Percentiles rank a stretch among this genome's conserved stretches.
Evolutionary conservation across 306 rosid genomes (phyloP).

Genomic region (Rosa rugosa): DNA sequence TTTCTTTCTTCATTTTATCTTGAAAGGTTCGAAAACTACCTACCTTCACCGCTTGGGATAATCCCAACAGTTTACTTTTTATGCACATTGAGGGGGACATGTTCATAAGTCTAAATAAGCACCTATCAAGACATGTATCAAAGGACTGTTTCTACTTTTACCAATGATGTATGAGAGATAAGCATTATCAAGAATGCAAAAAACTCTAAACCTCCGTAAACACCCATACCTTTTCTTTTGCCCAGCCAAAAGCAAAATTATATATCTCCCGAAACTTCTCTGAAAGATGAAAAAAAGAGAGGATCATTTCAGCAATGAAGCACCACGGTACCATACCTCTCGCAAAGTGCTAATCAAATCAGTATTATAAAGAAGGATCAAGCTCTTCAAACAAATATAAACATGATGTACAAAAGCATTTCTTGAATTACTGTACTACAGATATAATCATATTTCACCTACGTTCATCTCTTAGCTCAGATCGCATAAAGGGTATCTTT

Average conservation of each 20-base stretch:
- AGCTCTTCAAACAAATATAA: not conserved
- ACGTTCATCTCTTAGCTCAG: slow-evolving; percentile 97
- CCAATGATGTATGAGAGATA: not conserved
- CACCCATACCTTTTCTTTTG: slow-evolving; percentile 85
- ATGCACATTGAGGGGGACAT: not conserved
- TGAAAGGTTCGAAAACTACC: not conserved
- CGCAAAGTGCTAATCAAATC: not conserved
- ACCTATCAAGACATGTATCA: slow-evolving; percentile 1
- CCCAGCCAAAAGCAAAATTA: slow-evolving; percentile 98
- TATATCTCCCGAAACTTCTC: slow-evolving; percentile 94
- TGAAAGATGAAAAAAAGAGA: slow-evolving; percentile 43
- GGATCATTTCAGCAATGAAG: slow-evolving; percentile 29
- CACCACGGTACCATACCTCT: not conserved
- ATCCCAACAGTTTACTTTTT: not conserved
- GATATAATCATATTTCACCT: slow-evolving; percentile 29
- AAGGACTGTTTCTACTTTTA: not conserved
- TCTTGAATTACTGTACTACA: not conserved
- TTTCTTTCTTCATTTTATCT: not conserved
- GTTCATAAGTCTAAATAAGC: not conserved
- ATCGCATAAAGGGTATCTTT: slow-evolving; percentile 84
- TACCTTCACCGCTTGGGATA: not conserved
- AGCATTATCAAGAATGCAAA: not conserved
- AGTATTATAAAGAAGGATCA: not conserved
- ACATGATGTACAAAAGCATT: not conserved
- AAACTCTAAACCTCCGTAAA: not conserved